Conservation (phyloP, 768 basidiomycete genomes). For the Dendrothele bispora region DNA sequence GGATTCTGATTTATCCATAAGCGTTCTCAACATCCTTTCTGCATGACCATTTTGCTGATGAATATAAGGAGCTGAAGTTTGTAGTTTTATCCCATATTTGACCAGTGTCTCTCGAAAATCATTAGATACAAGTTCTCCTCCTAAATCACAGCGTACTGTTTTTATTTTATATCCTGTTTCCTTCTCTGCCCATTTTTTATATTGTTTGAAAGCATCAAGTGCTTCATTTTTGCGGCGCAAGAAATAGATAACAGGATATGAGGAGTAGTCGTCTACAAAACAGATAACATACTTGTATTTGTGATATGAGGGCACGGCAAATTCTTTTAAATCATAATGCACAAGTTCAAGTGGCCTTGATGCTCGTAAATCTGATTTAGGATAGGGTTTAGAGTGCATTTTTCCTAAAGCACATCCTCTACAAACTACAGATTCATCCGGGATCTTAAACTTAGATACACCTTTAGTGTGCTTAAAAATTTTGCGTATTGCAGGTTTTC, state of each 20-base stretch:
- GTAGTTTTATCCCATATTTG: neutral
- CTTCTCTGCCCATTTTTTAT: neutral
- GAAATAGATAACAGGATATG: neutral
- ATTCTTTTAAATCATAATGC: conserved; percentile 22
- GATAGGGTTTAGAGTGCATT: conserved; percentile 19
- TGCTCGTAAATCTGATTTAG: conserved; percentile 9
- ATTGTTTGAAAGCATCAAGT: neutral
- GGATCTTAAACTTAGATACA: neutral
- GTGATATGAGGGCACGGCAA: neutral
- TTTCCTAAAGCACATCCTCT: conserved; percentile 19
- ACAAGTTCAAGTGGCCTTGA: conserved; percentile 15
- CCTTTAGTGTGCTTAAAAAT: neutral
- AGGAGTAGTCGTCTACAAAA: neutral
- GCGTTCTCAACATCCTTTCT: neutral
- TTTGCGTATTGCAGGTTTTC: neutral
- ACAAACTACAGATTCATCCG: conserved; percentile 8
- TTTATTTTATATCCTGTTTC: neutral
- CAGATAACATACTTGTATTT: neutral
- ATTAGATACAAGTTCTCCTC: neutral
- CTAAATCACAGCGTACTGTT: neutral
- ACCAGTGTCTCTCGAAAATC: neutral
- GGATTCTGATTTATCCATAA: neutral
- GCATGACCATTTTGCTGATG: conserved; percentile 2
- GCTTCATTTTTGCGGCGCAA: neutral
- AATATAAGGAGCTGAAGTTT: neutral